Percentiles rank a stretch among this genome's conserved stretches.
Conservation (phyloP, 768 basidiomycete species). For the Trametes cubensis region DNA sequence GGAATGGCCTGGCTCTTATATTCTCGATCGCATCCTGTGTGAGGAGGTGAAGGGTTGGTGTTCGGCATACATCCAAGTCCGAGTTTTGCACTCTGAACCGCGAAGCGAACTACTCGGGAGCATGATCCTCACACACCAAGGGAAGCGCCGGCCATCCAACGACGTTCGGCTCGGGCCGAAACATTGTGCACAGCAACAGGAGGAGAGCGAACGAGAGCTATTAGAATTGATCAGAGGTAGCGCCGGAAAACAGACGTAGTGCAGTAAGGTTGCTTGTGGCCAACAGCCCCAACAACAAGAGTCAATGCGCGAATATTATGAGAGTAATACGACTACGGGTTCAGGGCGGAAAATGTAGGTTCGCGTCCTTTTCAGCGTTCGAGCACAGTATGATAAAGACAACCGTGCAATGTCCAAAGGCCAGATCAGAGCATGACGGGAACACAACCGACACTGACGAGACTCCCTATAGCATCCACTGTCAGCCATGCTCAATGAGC, state of each 20-base stretch:
- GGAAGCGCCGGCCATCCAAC: no score
- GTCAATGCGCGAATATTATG: no score
- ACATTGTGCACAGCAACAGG: background rate
- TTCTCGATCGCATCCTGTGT: background rate
- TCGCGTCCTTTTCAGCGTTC: no score
- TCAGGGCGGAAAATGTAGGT: no score
- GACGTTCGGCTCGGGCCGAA: no score
- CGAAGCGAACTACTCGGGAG: background rate
- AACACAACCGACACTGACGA: conserved; percentile 16
- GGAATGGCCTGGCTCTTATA: background rate
- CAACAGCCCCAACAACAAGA: no score
- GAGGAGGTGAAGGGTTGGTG: background rate
- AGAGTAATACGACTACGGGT: no score
- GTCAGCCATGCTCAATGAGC: background rate
- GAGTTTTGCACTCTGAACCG: background rate
- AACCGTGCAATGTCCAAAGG: background rate
- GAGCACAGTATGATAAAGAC: no score
- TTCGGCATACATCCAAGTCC: background rate
- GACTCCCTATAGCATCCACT: background rate
- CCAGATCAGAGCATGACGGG: conserved; percentile 2
- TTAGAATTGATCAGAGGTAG: no score
- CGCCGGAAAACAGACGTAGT: no score
- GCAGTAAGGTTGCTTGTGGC: no score
- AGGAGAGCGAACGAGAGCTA: no score
- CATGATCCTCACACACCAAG: background rate